phyloP scores from a whole-genome alignment of 495 filamentous ascomycete genomes.

The Neurospora sp. region DNA sequence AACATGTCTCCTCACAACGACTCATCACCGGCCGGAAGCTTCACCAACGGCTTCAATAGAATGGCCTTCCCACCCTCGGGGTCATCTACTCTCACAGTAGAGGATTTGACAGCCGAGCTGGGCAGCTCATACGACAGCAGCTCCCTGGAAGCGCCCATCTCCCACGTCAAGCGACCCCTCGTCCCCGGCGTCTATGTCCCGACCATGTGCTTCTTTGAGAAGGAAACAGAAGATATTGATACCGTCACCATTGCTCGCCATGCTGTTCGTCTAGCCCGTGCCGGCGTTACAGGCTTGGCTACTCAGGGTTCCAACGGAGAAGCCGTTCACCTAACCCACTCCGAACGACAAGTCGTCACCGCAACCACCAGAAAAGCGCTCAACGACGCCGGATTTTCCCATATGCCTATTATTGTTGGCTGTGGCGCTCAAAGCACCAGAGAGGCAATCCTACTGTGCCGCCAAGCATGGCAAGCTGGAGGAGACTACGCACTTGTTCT shows the following conservation, averaged over 20 bases:
- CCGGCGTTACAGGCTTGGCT: conserved; percentile 70
- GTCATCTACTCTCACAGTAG: conserved; percentile 26
- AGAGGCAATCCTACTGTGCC: conserved; percentile 73
- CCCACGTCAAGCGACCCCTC: conserved; percentile 48
- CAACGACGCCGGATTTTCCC: conserved; percentile 53
- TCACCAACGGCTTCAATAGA: conserved; percentile 34
- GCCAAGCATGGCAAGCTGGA: conserved; percentile 64
- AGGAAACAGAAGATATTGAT: conserved; percentile 69
- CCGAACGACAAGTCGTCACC: conserved; percentile 67
- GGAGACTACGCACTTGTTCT: conserved; percentile 85
- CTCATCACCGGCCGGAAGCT: conserved; percentile 38
- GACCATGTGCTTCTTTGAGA: conserved; percentile 80
- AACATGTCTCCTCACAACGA: conserved; percentile 44
- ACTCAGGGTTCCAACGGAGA: conserved; percentile 90
- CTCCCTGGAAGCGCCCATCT: conserved; percentile 25
- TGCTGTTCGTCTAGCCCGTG: conserved; percentile 70
- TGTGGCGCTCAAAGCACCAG: conserved; percentile 77
- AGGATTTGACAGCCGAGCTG: conserved; percentile 15
- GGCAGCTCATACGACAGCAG: conserved; percentile 34
- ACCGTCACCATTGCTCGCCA: conserved; percentile 58
- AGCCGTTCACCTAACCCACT: conserved; percentile 69
- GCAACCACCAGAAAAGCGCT: conserved; percentile 69
- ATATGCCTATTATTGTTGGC: conserved; percentile 79
- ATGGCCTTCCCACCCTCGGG: conserved; percentile 26
- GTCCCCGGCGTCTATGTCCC: conserved; percentile 77